Conservation (phyloP, 257 asterid species). For the Solanum habrochaites region DNA sequence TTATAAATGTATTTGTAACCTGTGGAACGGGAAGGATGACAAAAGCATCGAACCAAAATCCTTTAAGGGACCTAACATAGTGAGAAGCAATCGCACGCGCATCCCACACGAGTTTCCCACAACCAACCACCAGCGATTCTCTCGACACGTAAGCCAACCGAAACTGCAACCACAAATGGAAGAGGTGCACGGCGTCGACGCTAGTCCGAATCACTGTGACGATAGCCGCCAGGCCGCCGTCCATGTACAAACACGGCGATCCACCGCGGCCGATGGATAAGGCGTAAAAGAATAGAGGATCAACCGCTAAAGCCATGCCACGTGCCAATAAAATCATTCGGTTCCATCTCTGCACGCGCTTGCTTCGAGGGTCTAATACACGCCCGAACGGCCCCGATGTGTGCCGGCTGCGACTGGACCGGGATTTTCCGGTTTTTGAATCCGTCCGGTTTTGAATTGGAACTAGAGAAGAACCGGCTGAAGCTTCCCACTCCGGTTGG, state of each 20-base stretch:
- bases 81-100: conserved; percentile 70
- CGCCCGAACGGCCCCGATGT: conserved; percentile 20
- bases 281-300: conserved; percentile 80
- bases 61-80: conserved; percentile 55
- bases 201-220: conserved; percentile 70
- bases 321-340: conserved; percentile 77
- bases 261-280: conserved; percentile 71
- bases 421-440: conserved; percentile 2
- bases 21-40: conserved; percentile 94
- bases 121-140: conserved; percentile 79
- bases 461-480: conserved; percentile 75
- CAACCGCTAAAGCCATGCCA: conserved; percentile 85
- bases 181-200: conserved; percentile 73
- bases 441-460: conserved; percentile 45
- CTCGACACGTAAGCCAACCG: conserved; percentile 85
- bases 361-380: conserved; percentile 75
- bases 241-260: conserved; percentile 71
- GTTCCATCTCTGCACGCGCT: conserved; percentile 85
- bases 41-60: conserved; percentile 90
- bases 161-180: conserved; percentile 79
- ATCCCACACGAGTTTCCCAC: conserved; percentile 98
- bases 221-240: conserved; percentile 49
- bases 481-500: conserved; percentile 92
- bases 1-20: conserved; percentile 24
- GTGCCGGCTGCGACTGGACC: background rate